Evolutionary conservation across 2,329 filamentous ascomycete species (phyloP).

Genomic region (Neopestalotiopsis sp.): DNA sequence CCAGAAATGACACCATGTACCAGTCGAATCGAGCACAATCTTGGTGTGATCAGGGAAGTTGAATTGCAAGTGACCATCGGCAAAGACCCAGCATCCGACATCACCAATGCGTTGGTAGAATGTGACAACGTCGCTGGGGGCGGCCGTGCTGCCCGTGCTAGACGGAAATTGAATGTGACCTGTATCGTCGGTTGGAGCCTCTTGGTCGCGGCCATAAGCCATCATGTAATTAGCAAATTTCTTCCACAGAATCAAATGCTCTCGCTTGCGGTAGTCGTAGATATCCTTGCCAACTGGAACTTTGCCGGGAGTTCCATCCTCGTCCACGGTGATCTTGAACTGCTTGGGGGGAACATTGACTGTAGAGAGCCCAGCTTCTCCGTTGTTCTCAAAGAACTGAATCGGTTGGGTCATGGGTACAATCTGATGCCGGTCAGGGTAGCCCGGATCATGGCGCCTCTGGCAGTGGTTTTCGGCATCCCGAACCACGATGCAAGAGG

Average conservation of each 20-base stretch:
- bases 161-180: constrained; percentile 45
- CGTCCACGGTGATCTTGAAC: constrained; percentile 60
- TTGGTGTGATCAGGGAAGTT: constrained; percentile 92
- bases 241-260: constrained; percentile 72
- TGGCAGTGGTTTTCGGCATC: constrained; percentile 74
- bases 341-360: constrained; percentile 69
- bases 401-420: constrained; percentile 69
- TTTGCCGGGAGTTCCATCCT: constrained; percentile 65
- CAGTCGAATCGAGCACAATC: constrained; percentile 75
- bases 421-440: constrained; percentile 63
- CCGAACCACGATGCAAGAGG: constrained; percentile 73
- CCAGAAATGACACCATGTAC: constrained; percentile 79
- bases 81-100: constrained; percentile 82
- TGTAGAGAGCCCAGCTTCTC: constrained; percentile 65
- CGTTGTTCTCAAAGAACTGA: constrained; percentile 77
- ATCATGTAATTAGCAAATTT: constrained; percentile 79
- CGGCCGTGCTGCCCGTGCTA: constrained; percentile 44
- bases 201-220: constrained; percentile 74
- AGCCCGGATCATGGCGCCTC: constrained; percentile 60
- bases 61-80: constrained; percentile 82
- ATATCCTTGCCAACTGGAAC: constrained; percentile 67
- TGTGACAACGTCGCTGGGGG: constrained; percentile 67
- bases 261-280: constrained; percentile 69
- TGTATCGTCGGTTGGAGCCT: constrained; percentile 51
- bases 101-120: constrained; percentile 84